Evolutionary conservation across 169 alveolate genomes (phyloP).

Genomic region (Plasmodium ovale): DNA sequence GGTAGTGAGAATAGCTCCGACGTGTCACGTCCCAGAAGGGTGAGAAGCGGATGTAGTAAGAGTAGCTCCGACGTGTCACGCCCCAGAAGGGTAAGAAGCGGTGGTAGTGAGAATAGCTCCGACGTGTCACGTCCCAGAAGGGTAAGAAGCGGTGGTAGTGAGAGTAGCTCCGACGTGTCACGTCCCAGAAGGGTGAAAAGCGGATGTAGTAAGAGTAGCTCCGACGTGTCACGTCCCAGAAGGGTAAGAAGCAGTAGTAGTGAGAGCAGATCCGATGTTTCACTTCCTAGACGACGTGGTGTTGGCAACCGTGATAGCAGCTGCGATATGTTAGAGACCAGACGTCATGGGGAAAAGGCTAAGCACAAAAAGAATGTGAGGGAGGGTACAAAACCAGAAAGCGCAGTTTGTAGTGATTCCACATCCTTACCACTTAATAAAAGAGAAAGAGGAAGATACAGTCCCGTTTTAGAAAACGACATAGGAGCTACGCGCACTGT

Average conservation of each 20-base stretch:
- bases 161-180: neutral
- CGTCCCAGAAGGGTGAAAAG: neutral
- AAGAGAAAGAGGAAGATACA: neutral
- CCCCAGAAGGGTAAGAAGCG: neutral
- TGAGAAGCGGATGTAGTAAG: neutral
- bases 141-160: neutral
- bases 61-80: neutral
- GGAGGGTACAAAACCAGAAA: neutral
- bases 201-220: neutral
- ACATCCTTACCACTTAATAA: neutral
- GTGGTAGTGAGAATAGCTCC: neutral
- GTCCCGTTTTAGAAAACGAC: neutral
- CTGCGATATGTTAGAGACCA: no score
- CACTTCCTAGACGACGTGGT: neutral
- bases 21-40: neutral
- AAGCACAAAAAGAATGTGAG: no score
- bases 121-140: conserved; percentile 2
- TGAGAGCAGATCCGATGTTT: neutral
- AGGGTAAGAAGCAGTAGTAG: neutral
- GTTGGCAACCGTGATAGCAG: no score
- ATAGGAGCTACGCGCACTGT: neutral
- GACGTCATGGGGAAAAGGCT: no score
- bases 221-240: neutral
- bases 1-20: neutral
- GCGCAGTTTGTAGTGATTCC: neutral